phyloP scores from a whole-genome alignment of 2,329 filamentous ascomycete genomes.

The Pestalotiopsis sp. region DNA sequence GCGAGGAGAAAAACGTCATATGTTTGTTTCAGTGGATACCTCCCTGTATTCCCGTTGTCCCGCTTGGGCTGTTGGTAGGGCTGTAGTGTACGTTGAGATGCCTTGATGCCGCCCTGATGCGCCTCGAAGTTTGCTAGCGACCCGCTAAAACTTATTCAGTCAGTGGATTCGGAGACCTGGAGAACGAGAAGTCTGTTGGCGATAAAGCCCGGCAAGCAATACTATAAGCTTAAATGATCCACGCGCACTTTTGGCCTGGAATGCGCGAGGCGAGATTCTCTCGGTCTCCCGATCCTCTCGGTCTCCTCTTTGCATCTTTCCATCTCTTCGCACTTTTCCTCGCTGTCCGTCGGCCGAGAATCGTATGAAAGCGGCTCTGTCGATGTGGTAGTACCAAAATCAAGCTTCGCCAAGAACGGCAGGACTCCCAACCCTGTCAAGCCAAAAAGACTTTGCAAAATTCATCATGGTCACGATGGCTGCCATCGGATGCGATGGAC shows the following conservation, averaged over 20 bases:
- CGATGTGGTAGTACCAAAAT: neutral
- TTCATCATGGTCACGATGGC: no score
- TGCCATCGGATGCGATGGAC: no score
- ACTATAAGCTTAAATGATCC: neutral
- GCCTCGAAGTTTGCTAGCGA: neutral
- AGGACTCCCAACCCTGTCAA: neutral
- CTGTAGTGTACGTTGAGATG: neutral
- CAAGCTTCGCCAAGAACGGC: neutral
- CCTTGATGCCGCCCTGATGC: neutral
- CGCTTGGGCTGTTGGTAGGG: neutral
- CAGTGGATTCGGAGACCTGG: neutral
- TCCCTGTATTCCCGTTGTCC: neutral
- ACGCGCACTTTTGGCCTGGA: neutral
- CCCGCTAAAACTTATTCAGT: neutral
- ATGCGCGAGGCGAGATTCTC: neutral
- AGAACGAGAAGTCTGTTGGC: neutral
- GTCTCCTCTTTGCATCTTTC: neutral
- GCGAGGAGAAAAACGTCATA: neutral
- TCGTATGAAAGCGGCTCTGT: neutral
- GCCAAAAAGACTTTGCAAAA: no score
- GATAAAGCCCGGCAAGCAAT: neutral
- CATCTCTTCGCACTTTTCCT: neutral
- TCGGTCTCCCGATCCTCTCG: neutral
- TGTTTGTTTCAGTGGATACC: neutral
- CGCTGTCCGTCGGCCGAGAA: neutral